These are phyloP conservation scores for Saccharomyces hybrid DNA, from an alignment of 1,139 yeast genomes.

Conservation along the genomic window DNA sequence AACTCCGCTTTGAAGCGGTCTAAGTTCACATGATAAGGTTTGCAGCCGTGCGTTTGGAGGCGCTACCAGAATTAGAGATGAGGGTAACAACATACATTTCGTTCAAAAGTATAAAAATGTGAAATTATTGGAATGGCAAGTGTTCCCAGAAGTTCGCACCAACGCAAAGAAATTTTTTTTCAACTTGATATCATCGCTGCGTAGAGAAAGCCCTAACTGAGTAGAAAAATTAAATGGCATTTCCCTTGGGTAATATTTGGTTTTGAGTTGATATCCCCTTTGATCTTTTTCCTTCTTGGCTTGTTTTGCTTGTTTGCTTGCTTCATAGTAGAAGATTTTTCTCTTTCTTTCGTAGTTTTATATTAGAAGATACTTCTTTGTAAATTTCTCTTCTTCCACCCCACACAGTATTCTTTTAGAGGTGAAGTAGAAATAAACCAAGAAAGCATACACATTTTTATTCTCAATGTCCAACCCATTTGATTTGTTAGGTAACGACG, in stretches of 20 bases:
- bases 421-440: not conserved
- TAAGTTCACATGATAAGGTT: not conserved
- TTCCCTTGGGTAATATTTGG: conserved; percentile 6
- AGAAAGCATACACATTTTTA: conserved; percentile 2
- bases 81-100: not conserved
- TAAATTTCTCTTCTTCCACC: not conserved
- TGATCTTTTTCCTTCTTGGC: not conserved
- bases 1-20: not conserved
- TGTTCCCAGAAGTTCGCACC: conserved; percentile 9
- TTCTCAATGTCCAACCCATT: conserved; percentile 38
- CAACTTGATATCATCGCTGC: conserved; percentile 1
- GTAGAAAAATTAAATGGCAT: not conserved
- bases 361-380: not conserved
- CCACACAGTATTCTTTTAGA: not conserved
- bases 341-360: not conserved
- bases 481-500: conserved; percentile 65
- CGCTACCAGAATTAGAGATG: not conserved
- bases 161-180: conserved; percentile 10
- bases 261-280: not conserved
- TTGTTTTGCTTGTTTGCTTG: not conserved
- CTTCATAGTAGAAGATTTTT: not conserved
- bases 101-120: not conserved
- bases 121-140: conserved; percentile 7
- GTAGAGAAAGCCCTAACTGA: not conserved
- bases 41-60: not conserved